Evolutionary conservation across 495 filamentous ascomycete species (phyloP), one percentile per base, ranked within the genome.

Genomic region (Cetradonia linearis): DNA sequence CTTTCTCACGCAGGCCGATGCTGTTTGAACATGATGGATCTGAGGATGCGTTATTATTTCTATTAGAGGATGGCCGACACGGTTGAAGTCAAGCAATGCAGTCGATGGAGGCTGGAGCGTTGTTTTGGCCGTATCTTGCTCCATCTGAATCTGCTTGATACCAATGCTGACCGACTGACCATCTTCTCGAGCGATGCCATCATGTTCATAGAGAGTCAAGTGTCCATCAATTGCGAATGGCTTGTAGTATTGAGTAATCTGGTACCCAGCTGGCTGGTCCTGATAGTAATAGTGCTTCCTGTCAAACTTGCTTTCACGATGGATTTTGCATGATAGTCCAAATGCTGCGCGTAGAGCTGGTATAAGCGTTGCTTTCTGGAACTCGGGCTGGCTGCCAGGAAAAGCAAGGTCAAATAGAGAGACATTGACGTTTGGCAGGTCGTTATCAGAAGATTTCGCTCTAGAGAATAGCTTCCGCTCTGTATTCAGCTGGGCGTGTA

Each of bases 211-310:
- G 1, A 98, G 76, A 7, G 77, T 77, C 18, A 98, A 76, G 60
- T 72, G 73, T 28, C 93, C 94, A 66, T 91, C 75, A 58, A 77
- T 76, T 0, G 93, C 93, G 69, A 96, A 91, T 0, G 93, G 91
- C 64, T 89, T 79, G 66, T 86, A 96, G 72, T 91, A 97, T 67
- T 99, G 94, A 8, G 93, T 99, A 59, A 99, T 93, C 71, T 99
- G 93, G 71, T 97, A 99, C 0, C 93, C 93, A 0, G 86, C 77
- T 8, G 94, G 93, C 69, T 99, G 93, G 71, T 99, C 93, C 79
- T 91, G 92, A 73, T 96, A 94, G 72, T 96, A 96, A 70, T 99
- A 99, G 68, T 99, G 93, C 70, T 99, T 99, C 54, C 93, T 80
- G 72, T 99, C 93, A 71, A 94, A 99, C 36, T 79, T 79, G 67